Evolutionary conservation across 108 stramenopile species (phyloP).

Genomic region (Seminavis robusta): DNA sequence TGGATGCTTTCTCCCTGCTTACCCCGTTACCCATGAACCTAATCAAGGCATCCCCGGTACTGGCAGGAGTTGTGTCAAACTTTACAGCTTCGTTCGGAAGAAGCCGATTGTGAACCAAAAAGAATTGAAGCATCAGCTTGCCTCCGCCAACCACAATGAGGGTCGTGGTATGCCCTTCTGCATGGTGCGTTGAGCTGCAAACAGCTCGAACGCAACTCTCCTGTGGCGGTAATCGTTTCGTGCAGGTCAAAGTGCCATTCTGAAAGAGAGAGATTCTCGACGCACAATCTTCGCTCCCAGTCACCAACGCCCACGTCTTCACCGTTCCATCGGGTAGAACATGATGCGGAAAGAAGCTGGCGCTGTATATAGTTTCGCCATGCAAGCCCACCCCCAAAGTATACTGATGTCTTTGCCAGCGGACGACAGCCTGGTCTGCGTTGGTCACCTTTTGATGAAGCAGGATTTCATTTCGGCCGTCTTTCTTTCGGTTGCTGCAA

Average conservation of each 20-base stretch:
- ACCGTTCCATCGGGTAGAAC: slow-evolving; percentile 6
- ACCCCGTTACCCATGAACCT: slow-evolving; percentile 44
- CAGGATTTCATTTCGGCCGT: slow-evolving; percentile 29
- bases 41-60: slow-evolving; percentile 15
- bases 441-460: slow-evolving; percentile 12
- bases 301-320: slow-evolving; percentile 25
- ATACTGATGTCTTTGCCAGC: no score
- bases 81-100: not conserved
- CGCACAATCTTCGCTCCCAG: slow-evolving; percentile 71
- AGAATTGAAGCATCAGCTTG: slow-evolving; percentile 63
- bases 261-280: slow-evolving; percentile 43
- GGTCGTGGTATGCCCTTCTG: slow-evolving; percentile 16
- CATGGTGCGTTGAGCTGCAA: slow-evolving; percentile 28
- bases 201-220: slow-evolving; percentile 75
- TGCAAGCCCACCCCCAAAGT: slow-evolving; percentile 40
- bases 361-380: slow-evolving; percentile 61
- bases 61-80: not conserved
- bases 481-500: slow-evolving; percentile 28
- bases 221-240: slow-evolving; percentile 52
- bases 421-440: slow-evolving; percentile 2
- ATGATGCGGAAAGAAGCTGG: slow-evolving; percentile 46
- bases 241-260: slow-evolving; percentile 25
- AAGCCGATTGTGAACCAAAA: slow-evolving; percentile 33
- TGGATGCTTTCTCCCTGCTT: slow-evolving; percentile 28
- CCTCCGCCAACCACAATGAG: slow-evolving; percentile 67